A percentile compares a stretch with the other conserved stretches of the same genome.
Conservation (phyloP, 306 rosid species). For the Fragaria vesca region DNA sequence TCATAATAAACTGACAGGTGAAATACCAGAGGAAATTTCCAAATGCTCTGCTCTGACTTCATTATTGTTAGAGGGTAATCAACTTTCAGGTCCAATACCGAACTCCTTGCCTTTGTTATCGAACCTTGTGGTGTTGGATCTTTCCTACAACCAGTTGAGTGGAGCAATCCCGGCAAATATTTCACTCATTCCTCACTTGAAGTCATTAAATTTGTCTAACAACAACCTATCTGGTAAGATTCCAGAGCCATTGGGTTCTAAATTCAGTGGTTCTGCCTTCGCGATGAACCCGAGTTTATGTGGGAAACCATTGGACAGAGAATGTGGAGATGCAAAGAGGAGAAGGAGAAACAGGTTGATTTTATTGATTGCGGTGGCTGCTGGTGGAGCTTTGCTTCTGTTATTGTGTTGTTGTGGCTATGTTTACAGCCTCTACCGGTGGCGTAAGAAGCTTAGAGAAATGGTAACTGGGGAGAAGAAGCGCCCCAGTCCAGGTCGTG, state of each 20-base stretch:
- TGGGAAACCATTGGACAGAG: slow-evolving; percentile 62
- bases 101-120: slow-evolving; percentile 49
- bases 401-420: slow-evolving; percentile 68
- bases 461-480: slow-evolving; percentile 69
- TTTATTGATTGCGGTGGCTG: slow-evolving; percentile 47
- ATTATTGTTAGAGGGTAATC: slow-evolving; percentile 53
- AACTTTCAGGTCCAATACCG: slow-evolving; percentile 60
- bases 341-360: slow-evolving; percentile 56
- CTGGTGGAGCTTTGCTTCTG: slow-evolving; percentile 53
- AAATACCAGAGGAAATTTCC: slow-evolving; percentile 62
- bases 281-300: slow-evolving; percentile 52
- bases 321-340: slow-evolving; percentile 50
- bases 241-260: slow-evolving; percentile 48
- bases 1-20: slow-evolving; percentile 55
- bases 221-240: slow-evolving; percentile 71
- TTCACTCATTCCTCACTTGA: slow-evolving; percentile 41
- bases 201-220: slow-evolving; percentile 50
- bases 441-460: slow-evolving; percentile 71
- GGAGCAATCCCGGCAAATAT: slow-evolving; percentile 56
- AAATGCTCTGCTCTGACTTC: slow-evolving; percentile 53
- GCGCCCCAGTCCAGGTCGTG: slow-evolving; percentile 55
- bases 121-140: slow-evolving; percentile 45
- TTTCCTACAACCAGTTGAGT: slow-evolving; percentile 61
- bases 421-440: slow-evolving; percentile 64
- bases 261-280: slow-evolving; percentile 45